Evolutionary conservation across 345 rosid genomes (phyloP), one percentile per base, ranked within the genome.

Genomic region (Zanthoxylum bungeanum): DNA sequence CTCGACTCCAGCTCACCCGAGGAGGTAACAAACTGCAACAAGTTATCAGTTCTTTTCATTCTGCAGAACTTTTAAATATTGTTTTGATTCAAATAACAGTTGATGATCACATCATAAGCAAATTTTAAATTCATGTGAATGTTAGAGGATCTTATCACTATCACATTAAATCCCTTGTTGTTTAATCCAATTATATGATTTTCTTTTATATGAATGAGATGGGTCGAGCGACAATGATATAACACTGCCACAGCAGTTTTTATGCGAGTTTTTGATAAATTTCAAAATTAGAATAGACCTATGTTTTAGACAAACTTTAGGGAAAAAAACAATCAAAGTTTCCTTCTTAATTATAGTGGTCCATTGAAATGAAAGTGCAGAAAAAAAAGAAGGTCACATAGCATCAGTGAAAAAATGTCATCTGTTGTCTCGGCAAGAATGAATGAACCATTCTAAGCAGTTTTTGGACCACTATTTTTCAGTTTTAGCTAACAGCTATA

Each of bases 21-120:
- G n/a, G n/a, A n/a, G n/a, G n/a, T n/a, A n/a, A n/a, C 3, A 34
- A 60, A 9, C 50, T 36, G 60, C 60, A 71, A 2, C 12, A 24
- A 64, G 68, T n/a, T n/a, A n/a, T n/a, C n/a, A n/a, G n/a, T n/a
- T 34, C 67, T 24, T 49, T 34, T 60, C 39, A 34, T 58, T 36
- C 21, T 27, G 27, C 9, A 68, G 24, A 22, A n/a, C 21, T 57
- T 33, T 19, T 31, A 5, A 17, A 33, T n/a, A 37, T 50, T 31
- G 40, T 39, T 7, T 28, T n/a, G n/a, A 51, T 9, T 9, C n/a
- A n/a, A n/a, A n/a, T n/a, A n/a, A n/a, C n/a, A n/a, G n/a, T n/a
- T n/a, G n/a, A n/a, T n/a, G n/a, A n/a, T n/a, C n/a, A n/a, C n/a
- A n/a, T n/a, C n/a, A 10, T 24, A 11, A 12, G 47, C 2, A n/a